Base-by-base conservation (phyloP, 495 filamentous ascomycete species). In the Podospora pseudocomata region DNA sequence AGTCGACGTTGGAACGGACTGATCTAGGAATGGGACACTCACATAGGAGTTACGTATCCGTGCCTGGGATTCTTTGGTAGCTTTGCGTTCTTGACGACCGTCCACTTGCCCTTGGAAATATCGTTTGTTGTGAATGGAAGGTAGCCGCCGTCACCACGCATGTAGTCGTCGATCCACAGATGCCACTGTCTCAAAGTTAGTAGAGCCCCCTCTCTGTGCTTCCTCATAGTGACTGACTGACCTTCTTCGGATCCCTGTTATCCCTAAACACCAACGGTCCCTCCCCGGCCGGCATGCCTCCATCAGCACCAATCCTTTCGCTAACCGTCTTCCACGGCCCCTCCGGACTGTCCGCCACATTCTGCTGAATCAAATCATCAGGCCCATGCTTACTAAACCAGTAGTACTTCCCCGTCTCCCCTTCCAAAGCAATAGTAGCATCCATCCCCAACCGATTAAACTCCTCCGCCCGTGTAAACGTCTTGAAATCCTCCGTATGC, bases 261-360 rank as follows among this genome's bases (percentile, higher is more conserved):
- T 65, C 54, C 54, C 64, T 60, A 53, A 65, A 65, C 18, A 65
- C 57, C 64, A 65, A 65, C 54, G 64, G 64, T 28, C 64, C 64
- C 13, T 65, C 64, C 6, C 64, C 64, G 61, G 64, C 28, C 3
- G 64, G 64, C 54, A 65, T 32, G 15, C 26, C 11, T 7, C 64
- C 64, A 20, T 58, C n/a, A 20, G 58, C 28, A 27, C 64, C 64
- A 26, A 65, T 65, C 23, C 57, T 65, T 20, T 65, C 64, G 19
- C 49, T 59, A 23, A 65, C 64, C 53, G 60, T 65, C 53, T 65
- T 16, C 64, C 64, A 65, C 57, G 18, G 26, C 20, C 64, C 64
- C 16, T 54, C 55, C 16, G 56, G 64, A 20, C 53, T 57, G 13
- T 60, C 57, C 23, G 64, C 54, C 20, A 65, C 64, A 27, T 60